A percentile compares a stretch with the other conserved stretches of the same genome.
These are phyloP conservation scores for Solanum stenotomum DNA, from an alignment of 257 asterid genomes.

Conservation along the genomic window DNA sequence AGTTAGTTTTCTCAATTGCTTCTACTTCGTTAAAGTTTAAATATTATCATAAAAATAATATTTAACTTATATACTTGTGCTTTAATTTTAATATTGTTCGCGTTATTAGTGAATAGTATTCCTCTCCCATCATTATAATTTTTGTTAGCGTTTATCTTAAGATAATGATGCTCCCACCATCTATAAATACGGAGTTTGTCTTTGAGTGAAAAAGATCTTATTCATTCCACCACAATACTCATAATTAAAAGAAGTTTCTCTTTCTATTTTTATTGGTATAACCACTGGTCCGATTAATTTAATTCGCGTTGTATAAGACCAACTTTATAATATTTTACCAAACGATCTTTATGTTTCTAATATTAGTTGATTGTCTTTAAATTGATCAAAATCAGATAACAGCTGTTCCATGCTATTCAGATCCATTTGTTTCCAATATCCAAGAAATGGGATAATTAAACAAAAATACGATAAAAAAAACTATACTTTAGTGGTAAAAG, in stretches of 20 bases:
- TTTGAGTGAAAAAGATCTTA: background rate
- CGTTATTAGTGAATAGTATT: no score
- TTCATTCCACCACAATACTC: no score
- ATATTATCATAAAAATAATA: no score
- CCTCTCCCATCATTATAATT: background rate
- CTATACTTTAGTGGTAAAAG: background rate
- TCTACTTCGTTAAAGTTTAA: no score
- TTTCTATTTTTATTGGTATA: no score
- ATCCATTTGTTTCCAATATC: background rate
- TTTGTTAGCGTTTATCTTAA: background rate
- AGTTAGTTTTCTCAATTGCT: background rate
- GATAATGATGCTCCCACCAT: background rate
- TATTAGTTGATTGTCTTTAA: background rate
- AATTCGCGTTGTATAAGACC: background rate
- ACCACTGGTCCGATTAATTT: background rate
- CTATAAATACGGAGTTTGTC: background rate
- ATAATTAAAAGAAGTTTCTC: background rate
- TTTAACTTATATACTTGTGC: background rate
- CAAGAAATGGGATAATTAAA: background rate
- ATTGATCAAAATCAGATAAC: background rate
- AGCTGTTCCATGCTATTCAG: background rate
- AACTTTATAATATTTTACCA: background rate
- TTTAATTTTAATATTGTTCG: background rate
- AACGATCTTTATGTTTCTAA: background rate
- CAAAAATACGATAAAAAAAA: background rate